A percentile compares a stretch with the other conserved stretches of the same genome.
Conservation (phyloP, 75 land plant species). For the Cunninghamia lanceolata region DNA sequence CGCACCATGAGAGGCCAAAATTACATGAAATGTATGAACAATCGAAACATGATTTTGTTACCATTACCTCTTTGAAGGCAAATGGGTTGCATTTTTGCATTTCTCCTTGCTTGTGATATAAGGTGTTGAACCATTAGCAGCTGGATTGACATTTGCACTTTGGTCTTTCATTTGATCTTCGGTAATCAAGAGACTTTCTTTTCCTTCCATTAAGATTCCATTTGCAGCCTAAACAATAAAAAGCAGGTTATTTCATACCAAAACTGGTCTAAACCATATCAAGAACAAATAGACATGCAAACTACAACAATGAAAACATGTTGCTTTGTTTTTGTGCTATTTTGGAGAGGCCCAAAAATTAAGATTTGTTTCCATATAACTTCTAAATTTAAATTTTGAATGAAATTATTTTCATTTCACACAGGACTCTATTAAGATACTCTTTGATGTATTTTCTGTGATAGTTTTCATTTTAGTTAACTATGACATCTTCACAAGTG, state of each 20-base stretch:
- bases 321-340: not conserved
- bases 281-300: not conserved
- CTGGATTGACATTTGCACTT: no score
- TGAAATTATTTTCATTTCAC: not conserved
- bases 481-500: not conserved
- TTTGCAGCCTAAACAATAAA: not conserved
- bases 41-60: not conserved
- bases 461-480: not conserved
- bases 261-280: no score
- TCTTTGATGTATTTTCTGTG: not conserved
- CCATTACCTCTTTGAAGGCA: constrained; percentile 2
- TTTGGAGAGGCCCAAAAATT: not conserved
- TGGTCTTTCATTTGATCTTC: no score
- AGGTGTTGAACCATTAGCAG: no score
- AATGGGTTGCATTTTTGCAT: not conserved
- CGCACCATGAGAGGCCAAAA: not conserved
- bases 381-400: no score
- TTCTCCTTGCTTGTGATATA: no score
- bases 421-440: not conserved
- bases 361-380: no score
- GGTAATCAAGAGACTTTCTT: not conserved
- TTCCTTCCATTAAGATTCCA: not conserved
- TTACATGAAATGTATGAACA: not conserved
- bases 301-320: not conserved
- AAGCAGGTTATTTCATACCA: not conserved